phyloP scores from a whole-genome alignment of 306 rosid species.

The Bauhinia variegata region DNA sequence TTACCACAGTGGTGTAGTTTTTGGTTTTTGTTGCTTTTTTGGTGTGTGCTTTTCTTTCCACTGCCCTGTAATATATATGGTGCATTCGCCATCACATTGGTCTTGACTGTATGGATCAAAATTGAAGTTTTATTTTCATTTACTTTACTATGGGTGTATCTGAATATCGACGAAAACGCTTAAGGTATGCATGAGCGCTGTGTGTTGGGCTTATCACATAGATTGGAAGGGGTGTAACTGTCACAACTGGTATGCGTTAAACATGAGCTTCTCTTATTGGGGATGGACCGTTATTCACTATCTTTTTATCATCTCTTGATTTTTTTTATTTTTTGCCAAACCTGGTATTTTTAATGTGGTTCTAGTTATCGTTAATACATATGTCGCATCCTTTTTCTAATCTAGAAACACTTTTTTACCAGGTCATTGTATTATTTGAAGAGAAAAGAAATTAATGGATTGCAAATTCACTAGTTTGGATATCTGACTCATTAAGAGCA shows the following conservation, averaged over 20 bases:
- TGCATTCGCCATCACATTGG: neutral
- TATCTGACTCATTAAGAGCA: conserved; percentile 9
- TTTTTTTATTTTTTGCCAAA: neutral
- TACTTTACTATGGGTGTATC: too few species aligned
- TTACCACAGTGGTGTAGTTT: neutral
- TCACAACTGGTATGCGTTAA: conserved; percentile 7
- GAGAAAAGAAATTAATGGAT: too few species aligned
- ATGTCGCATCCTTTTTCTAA: neutral
- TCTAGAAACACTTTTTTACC: neutral
- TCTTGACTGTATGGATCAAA: neutral
- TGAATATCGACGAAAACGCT: neutral
- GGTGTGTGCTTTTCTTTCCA: neutral
- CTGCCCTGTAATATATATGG: neutral
- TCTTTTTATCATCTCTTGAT: conserved; percentile 18
- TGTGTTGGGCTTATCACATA: neutral
- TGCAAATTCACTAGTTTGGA: conserved; percentile 22
- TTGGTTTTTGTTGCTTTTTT: conserved; percentile 1
- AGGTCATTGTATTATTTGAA: too few species aligned
- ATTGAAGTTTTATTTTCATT: neutral
- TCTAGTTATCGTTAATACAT: conserved; percentile 7
- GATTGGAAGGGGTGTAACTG: neutral
- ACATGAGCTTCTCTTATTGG: neutral
- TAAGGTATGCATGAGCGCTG: neutral
- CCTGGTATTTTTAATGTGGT: neutral
- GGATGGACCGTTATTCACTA: neutral